These are phyloP conservation scores for Ambrosia trifida DNA, from an alignment of 129 eudicot genomes.

Conservation along the genomic window DNA sequence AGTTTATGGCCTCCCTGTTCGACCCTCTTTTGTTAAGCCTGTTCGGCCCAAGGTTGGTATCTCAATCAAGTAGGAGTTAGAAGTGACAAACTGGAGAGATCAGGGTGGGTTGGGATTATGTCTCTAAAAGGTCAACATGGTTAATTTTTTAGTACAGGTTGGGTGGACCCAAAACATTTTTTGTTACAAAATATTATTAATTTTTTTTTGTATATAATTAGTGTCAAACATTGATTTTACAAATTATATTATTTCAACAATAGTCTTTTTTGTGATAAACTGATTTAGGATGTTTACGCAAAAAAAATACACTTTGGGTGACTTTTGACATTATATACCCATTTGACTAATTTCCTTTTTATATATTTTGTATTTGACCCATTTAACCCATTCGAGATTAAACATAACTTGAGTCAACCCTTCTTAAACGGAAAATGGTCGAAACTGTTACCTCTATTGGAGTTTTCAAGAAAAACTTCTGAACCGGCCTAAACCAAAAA, in stretches of 20 bases:
- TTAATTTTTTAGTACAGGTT: not conserved
- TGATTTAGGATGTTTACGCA: not conserved
- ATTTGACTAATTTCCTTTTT: not conserved
- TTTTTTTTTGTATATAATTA: not conserved
- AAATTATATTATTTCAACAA: not conserved
- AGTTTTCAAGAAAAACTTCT: no score
- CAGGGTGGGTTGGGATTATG: not conserved
- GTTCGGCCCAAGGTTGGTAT: conserved; percentile 75
- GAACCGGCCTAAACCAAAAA: not conserved
- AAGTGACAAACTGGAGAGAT: not conserved
- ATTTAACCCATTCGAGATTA: not conserved
- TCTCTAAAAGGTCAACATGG: not conserved
- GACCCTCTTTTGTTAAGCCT: conserved; percentile 94
- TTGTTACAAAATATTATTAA: not conserved
- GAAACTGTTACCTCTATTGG: not conserved
- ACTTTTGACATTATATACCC: not conserved
- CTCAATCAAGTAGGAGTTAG: not conserved
- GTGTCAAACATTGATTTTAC: not conserved
- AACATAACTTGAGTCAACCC: not conserved
- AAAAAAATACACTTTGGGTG: not conserved
- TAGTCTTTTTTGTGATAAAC: not conserved
- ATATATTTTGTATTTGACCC: not conserved
- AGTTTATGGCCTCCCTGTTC: conserved; percentile 92
- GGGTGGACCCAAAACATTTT: not conserved
- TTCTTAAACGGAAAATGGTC: not conserved